Evolutionary conservation across 140 eudicot genomes (phyloP).

Genomic region (Stevia rebaudiana): DNA sequence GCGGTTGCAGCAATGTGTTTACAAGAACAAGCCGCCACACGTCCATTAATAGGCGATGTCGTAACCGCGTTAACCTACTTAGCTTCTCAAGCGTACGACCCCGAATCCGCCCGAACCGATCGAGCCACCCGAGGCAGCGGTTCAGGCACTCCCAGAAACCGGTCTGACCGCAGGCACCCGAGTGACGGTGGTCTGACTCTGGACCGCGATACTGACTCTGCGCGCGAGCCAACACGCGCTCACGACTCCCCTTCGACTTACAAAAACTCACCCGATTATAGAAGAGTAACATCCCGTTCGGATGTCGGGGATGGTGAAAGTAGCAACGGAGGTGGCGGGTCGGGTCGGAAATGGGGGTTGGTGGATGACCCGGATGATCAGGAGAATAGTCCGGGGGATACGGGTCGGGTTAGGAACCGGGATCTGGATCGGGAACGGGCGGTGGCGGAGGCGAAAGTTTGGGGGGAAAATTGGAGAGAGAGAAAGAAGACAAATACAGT

Average conservation of each 20-base stretch:
- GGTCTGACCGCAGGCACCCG: conserved; percentile 50
- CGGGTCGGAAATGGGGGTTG: conserved; percentile 66
- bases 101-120: conserved; percentile 51
- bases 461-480: conserved; percentile 99
- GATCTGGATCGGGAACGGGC: conserved; percentile 92
- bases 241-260: conserved; percentile 64
- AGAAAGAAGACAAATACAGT: conserved; percentile 46
- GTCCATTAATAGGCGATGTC: conserved; percentile 94
- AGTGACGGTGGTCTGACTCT: conserved; percentile 40
- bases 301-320: conserved; percentile 55
- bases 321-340: conserved; percentile 60
- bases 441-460: conserved; percentile 94
- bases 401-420: conserved; percentile 66
- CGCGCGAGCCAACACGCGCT: conserved; percentile 33
- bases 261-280: conserved; percentile 78
- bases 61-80: conserved; percentile 87
- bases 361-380: conserved; percentile 63
- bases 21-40: conserved; percentile 99
- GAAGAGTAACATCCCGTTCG: conserved; percentile 46
- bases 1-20: conserved; percentile 99
- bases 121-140: conserved; percentile 56
- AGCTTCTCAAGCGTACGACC: conserved; percentile 92
- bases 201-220: conserved; percentile 45
- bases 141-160: conserved; percentile 61
- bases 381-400: conserved; percentile 65